These are phyloP conservation scores for Microsporum audouinii DNA, from an alignment of 2,329 filamentous ascomycete species.

Conservation along the genomic window DNA sequence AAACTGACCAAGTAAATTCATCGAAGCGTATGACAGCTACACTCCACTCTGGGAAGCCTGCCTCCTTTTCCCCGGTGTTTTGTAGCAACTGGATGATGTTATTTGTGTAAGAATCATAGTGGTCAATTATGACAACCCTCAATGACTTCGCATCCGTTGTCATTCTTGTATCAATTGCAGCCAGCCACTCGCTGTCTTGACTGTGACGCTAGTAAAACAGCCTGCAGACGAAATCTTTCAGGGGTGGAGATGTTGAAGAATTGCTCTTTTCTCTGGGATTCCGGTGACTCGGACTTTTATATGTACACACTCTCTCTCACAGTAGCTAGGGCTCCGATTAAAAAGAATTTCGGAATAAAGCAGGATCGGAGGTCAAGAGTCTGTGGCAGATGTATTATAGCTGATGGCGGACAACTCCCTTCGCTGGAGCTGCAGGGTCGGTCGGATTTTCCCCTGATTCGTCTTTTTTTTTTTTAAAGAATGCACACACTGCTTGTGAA, in stretches of 20 bases:
- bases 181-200: neutral
- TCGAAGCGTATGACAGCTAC: constrained; percentile 13
- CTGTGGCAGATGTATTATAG: neutral
- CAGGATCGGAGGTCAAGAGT: neutral
- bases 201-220: neutral
- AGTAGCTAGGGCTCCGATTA: neutral
- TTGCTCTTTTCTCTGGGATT: neutral
- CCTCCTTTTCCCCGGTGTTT: neutral
- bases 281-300: neutral
- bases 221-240: neutral
- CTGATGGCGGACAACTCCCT: neutral
- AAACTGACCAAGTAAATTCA: constrained; percentile 13
- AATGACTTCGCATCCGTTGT: neutral
- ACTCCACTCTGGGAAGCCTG: constrained; percentile 10
- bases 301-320: neutral
- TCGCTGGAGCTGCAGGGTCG: neutral
- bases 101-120: constrained; percentile 14
- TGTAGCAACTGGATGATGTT: constrained; percentile 13
- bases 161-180: neutral
- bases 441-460: too few relatives aligned
- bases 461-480: neutral
- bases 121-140: constrained; percentile 12
- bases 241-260: neutral
- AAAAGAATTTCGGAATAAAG: neutral
- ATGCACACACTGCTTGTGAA: neutral